phyloP scores from a whole-genome alignment of 345 rosid species.

The Aegle marmelos region DNA sequence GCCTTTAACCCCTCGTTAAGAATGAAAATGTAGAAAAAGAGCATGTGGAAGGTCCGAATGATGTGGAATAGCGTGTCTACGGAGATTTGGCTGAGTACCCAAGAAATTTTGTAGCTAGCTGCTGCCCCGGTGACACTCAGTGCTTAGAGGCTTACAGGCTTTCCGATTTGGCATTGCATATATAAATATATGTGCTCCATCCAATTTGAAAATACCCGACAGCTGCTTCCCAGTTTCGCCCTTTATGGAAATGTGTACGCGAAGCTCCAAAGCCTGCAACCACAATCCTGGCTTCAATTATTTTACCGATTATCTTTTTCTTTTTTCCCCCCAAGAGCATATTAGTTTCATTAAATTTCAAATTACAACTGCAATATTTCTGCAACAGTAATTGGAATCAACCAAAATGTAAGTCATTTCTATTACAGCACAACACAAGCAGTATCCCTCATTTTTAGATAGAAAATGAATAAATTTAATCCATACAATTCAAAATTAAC shows the following conservation, averaged over 20 bases:
- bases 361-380: too few relatives aligned
- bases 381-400: too few relatives aligned
- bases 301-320: neutral
- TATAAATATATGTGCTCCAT: neutral
- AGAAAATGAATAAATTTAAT: too few relatives aligned
- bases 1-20: too few relatives aligned
- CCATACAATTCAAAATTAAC: neutral
- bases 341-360: neutral
- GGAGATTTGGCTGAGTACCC: conserved; percentile 21
- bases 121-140: too few relatives aligned
- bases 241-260: conserved; percentile 22
- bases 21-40: neutral
- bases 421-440: too few relatives aligned
- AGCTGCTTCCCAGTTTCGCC: neutral
- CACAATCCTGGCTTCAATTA: neutral
- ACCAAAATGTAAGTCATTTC: too few relatives aligned
- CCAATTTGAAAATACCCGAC: neutral
- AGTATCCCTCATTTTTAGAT: too few relatives aligned
- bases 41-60: conserved; percentile 13
- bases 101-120: neutral
- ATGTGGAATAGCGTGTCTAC: conserved; percentile 13
- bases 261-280: conserved; percentile 8
- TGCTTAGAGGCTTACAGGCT: neutral
- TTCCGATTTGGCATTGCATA: conserved; percentile 11
- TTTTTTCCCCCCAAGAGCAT: neutral